These are phyloP conservation scores for Ogataea saltuana DNA, from an alignment of 805 yeast species.

Conservation along the genomic window DNA sequence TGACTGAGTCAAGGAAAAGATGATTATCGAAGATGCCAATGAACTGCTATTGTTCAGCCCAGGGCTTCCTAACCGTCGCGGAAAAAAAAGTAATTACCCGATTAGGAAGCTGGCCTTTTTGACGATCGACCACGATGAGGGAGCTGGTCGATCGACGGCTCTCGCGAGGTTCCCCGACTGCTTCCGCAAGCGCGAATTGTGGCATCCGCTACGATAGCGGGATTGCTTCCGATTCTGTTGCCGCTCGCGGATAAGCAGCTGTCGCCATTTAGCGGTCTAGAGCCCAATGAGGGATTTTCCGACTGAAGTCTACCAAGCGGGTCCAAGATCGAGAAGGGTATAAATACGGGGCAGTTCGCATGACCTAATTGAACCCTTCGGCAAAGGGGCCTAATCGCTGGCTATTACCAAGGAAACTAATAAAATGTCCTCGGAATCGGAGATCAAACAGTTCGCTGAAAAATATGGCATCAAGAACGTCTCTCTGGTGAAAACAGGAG, in stretches of 20 bases:
- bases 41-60: too few relatives aligned
- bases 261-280: neutral
- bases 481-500: conserved; percentile 57
- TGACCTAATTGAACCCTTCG: too few relatives aligned
- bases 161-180: neutral
- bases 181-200: conserved; percentile 2
- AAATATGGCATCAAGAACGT: conserved; percentile 44
- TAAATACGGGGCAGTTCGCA: neutral
- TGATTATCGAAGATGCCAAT: too few relatives aligned
- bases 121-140: neutral
- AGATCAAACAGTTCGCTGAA: conserved; percentile 30
- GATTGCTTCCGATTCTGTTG: too few relatives aligned
- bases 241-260: conserved; percentile 5
- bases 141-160: conserved; percentile 1
- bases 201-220: conserved; percentile 5
- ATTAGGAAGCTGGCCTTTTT: conserved; percentile 1
- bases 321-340: neutral
- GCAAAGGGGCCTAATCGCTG: too few relatives aligned
- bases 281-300: conserved; percentile 1
- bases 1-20: neutral
- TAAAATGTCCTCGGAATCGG: conserved; percentile 30
- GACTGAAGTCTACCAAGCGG: too few relatives aligned
- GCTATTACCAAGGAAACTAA: too few relatives aligned
- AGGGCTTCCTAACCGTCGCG: conserved; percentile 11
- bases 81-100: conserved; percentile 6